Evolutionary conservation across 1,139 yeast genomes (phyloP).

Genomic region (Pneumocystis sp.): DNA sequence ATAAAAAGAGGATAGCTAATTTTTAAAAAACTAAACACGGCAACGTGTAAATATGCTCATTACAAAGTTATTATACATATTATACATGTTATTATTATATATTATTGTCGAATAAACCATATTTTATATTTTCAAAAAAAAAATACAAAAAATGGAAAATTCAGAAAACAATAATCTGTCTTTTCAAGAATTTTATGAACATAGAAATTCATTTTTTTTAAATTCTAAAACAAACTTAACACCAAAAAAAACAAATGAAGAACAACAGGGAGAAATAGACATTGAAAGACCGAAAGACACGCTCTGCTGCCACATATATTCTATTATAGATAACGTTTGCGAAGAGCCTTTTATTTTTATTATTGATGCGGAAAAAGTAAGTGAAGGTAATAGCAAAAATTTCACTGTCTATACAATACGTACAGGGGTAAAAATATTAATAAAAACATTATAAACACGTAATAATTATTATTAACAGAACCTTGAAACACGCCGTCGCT

Average conservation of each 20-base stretch:
- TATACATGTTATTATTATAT: neutral
- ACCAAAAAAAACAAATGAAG: neutral
- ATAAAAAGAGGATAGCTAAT: neutral
- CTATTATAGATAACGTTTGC: conserved; percentile 25
- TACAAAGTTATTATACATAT: neutral
- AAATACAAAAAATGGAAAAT: conserved; percentile 19
- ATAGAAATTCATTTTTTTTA: conserved; percentile 4
- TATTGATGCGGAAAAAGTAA: conserved; percentile 62
- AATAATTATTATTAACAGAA: conserved; percentile 20
- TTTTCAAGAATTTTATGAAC: conserved; percentile 18
- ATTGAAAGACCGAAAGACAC: conserved; percentile 5
- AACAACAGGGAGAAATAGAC: conserved; percentile 7
- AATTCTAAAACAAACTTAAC: neutral
- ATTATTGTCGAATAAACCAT: neutral
- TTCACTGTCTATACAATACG: conserved; percentile 72
- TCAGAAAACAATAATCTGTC: conserved; percentile 33
- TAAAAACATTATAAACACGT: neutral
- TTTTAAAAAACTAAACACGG: neutral
- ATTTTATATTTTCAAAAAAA: neutral
- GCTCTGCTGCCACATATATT: conserved; percentile 22
- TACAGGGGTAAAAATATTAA: conserved; percentile 26
- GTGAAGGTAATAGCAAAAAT: conserved; percentile 57
- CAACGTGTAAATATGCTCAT: neutral
- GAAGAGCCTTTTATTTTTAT: conserved; percentile 32
- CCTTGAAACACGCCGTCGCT: conserved; percentile 58